A percentile compares a stretch with the other conserved stretches of the same genome.
These are phyloP conservation scores for Penicillium antarcticum DNA, from an alignment of 495 filamentous ascomycete genomes.

Conservation along the genomic window DNA sequence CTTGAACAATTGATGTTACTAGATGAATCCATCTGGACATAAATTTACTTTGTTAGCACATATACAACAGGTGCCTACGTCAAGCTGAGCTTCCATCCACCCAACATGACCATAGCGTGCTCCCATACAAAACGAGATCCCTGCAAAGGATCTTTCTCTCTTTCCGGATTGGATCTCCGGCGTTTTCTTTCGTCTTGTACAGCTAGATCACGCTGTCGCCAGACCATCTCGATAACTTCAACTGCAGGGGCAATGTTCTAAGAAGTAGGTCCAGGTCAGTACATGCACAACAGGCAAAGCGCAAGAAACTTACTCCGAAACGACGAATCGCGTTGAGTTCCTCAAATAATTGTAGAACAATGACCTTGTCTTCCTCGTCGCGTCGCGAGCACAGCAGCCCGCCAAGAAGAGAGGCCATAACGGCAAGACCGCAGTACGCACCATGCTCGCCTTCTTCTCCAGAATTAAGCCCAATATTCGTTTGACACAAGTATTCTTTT, in stretches of 20 bases:
- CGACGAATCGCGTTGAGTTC: conserved; percentile 8
- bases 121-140: conserved; percentile 29
- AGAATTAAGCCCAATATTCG: conserved; percentile 10
- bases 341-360: conserved; percentile 19
- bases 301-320: conserved; percentile 9
- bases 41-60: too few species aligned
- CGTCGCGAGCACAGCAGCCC: conserved; percentile 19
- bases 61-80: conserved; percentile 10
- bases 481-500: conserved; percentile 10
- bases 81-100: conserved; percentile 22
- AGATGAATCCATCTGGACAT: too few species aligned
- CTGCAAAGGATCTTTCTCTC: neutral
- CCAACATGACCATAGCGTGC: conserved; percentile 27
- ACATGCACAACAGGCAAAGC: conserved; percentile 9
- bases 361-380: conserved; percentile 16
- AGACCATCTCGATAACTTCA: conserved; percentile 25
- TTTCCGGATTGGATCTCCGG: neutral
- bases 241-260: conserved; percentile 33
- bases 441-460: conserved; percentile 16
- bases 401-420: conserved; percentile 26
- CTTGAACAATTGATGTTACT: too few species aligned
- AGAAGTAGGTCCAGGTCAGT: conserved; percentile 8
- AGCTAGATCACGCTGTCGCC: conserved; percentile 18
- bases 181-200: conserved; percentile 23
- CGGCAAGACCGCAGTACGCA: conserved; percentile 20